Base-by-base conservation (phyloP, 441 rosid species). In the Melastoma candidum region DNA sequence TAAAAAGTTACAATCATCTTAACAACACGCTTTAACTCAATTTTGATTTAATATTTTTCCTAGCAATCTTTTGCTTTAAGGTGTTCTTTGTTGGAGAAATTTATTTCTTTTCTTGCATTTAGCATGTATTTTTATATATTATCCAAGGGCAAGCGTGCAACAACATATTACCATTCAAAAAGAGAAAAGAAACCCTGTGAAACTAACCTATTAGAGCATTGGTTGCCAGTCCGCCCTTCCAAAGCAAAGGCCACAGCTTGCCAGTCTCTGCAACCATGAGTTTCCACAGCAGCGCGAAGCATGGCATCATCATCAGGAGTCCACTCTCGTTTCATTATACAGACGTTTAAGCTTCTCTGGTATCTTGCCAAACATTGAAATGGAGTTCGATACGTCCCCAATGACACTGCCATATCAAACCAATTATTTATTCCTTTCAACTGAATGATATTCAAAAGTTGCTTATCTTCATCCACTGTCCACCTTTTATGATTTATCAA, bases 201-300 rank as follows among this genome's bases (percentile, higher is more conserved):
- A 51, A 76, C 87, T 77, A 61, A 88, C 97, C 97, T 75, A 44
- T 87, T 85, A 56, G 99, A 83, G 80, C 99, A 89, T 61, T 93
- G 97, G 32, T 87, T 39, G 60, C 99, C 99, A 58, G 89, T 66
- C 61, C 97, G 74, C 56, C 89, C 89, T 64, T 67, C 67, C 64
- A 88, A 69, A 58, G 71, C 51, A 45, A 81, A 77, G 44, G 98
- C 98, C 48, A 83, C 84, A 65, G 77, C 58, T 66, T 88, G 96
- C 95, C 95, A 85, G 69, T 88, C 65, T 29, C 77, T 63, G 69
- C 82, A 88, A 36, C 97, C 98, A 71, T 54, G 74, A 46, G 61
- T 67, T 58, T 75, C 83, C 5, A 88, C 95, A 49, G 94, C 89
- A 26, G 53, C 52, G 11, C 84, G 79, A 53, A 92, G 98, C 67